Evolutionary conservation across 768 basidiomycete species (phyloP).

Genomic region (Boletellus sp.): DNA sequence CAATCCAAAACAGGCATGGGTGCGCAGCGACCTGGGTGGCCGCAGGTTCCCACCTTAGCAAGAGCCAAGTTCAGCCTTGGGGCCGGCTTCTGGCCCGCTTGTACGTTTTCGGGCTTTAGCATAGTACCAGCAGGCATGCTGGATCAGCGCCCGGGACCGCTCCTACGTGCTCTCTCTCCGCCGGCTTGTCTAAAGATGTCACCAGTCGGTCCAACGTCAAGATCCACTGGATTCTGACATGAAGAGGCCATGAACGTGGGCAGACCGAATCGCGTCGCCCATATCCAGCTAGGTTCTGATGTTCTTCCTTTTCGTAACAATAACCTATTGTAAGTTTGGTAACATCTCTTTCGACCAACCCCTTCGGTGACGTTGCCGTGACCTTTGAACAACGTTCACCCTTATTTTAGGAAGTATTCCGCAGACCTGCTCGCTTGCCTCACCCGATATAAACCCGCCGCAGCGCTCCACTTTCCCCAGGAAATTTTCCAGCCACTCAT

Average conservation of each 20-base stretch:
- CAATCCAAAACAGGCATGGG: no score
- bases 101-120: no score
- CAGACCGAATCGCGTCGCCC: conserved; percentile 3
- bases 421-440: conserved; percentile 8
- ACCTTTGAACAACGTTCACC: conserved; percentile 3
- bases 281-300: conserved; percentile 15
- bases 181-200: neutral
- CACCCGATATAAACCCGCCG: conserved; percentile 16
- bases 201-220: neutral
- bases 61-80: no score
- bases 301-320: neutral
- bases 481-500: neutral
- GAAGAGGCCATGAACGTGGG: conserved; percentile 7
- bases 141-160: no score
- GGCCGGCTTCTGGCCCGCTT: no score
- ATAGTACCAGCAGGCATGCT: no score
- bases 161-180: neutral
- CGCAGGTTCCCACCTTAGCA: no score
- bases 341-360: conserved; percentile 10
- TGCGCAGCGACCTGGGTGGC: no score
- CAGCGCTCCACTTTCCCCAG: neutral
- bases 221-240: conserved; percentile 15
- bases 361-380: conserved; percentile 11
- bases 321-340: conserved; percentile 7
- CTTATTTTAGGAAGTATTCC: conserved; percentile 1